Conservation (phyloP, 2,329 filamentous ascomycete genomes). For the Penicillium sp. region DNA sequence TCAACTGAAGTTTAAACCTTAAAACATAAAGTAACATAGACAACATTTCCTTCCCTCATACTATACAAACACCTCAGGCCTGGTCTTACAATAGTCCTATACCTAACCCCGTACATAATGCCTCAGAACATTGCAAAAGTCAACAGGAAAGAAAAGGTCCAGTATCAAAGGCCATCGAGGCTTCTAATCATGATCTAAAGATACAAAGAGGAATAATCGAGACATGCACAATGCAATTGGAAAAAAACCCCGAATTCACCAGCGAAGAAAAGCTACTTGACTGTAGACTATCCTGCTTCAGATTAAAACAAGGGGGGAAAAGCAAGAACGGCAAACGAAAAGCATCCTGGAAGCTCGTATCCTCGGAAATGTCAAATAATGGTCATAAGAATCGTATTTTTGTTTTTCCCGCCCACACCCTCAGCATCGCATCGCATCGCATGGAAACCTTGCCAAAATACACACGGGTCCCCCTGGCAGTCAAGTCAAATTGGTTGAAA, state of each 20-base stretch:
- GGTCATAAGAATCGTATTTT: constrained; percentile 28
- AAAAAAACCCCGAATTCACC: neutral
- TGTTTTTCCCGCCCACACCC: constrained; percentile 21
- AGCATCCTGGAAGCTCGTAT: neutral
- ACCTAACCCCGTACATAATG: neutral
- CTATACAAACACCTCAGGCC: too few species aligned
- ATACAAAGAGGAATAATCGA: neutral
- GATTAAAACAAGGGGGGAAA: neutral
- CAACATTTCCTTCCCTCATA: too few species aligned
- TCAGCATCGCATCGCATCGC: constrained; percentile 8
- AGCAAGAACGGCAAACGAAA: constrained; percentile 3
- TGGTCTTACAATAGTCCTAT: neutral
- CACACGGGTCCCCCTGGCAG: constrained; percentile 1
- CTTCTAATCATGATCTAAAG: constrained; percentile 2
- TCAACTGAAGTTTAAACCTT: too few species aligned
- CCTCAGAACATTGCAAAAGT: neutral
- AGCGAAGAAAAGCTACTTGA: neutral
- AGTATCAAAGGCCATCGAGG: constrained; percentile 6
- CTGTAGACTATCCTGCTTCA: neutral
- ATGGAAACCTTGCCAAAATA: constrained; percentile 4
- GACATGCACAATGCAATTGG: neutral
- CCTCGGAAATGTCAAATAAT: constrained; percentile 8
- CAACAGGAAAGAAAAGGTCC: constrained; percentile 1
- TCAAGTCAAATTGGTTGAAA: neutral
- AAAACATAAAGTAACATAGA: too few species aligned